These are phyloP conservation scores for Globisporangium polare DNA, from an alignment of 352 stramenopile genomes.

Conservation along the genomic window DNA sequence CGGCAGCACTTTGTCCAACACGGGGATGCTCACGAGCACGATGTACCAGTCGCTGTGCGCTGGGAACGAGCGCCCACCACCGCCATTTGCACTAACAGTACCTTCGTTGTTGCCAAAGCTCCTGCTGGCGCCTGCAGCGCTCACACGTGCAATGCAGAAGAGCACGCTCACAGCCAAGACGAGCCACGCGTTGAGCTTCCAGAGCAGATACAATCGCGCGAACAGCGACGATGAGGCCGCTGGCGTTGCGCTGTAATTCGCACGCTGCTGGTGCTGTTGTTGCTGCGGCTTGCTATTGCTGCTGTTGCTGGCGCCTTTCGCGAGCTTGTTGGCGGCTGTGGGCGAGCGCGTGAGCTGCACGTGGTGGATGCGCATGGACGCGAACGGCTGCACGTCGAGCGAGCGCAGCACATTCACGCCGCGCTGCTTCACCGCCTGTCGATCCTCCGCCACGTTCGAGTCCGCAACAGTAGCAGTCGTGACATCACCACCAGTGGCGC, in stretches of 20 bases:
- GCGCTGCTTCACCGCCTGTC: slow-evolving; percentile 1
- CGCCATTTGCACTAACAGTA: not conserved
- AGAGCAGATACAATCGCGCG: slow-evolving; percentile 22
- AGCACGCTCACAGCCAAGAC: slow-evolving; percentile 25
- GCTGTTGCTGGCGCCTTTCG: not conserved
- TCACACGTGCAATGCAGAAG: slow-evolving; percentile 12
- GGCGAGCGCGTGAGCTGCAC: slow-evolving; percentile 18
- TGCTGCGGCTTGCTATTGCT: not conserved
- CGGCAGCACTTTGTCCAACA: slow-evolving; percentile 77
- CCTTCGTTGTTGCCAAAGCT: not conserved
- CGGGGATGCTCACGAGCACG: slow-evolving; percentile 80
- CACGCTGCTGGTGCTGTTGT: not conserved
- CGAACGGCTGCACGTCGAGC: slow-evolving; percentile 39
- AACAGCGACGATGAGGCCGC: slow-evolving; percentile 4
- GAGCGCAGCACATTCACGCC: slow-evolving; percentile 26
- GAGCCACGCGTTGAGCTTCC: slow-evolving; percentile 32
- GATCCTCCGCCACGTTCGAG: not conserved
- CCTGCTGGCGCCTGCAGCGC: slow-evolving; percentile 1
- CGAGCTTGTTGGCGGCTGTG: not conserved
- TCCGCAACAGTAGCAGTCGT: not conserved
- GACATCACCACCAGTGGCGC: not conserved
- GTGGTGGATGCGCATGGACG: slow-evolving; percentile 39
- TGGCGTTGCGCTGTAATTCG: not conserved
- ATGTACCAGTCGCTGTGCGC: slow-evolving; percentile 57
- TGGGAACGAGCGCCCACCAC: not conserved